Evolutionary conservation across 495 filamentous ascomycete species (phyloP).

Genomic region (Xylaria palmicola): DNA sequence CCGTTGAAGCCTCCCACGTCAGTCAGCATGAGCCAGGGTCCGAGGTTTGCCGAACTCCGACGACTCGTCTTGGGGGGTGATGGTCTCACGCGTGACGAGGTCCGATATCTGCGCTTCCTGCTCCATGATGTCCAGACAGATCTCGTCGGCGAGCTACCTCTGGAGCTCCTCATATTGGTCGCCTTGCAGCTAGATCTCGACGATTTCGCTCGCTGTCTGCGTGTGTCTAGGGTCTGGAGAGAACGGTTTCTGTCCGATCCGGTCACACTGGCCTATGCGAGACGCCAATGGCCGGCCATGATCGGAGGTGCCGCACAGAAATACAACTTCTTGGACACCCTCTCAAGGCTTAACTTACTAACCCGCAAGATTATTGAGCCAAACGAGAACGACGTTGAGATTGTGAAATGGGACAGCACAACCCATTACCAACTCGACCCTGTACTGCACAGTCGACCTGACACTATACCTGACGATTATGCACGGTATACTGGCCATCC

Average conservation of each 20-base stretch:
- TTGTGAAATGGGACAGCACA: neutral
- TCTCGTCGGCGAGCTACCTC: constrained; percentile 31
- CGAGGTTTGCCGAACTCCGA: neutral
- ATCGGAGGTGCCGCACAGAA: neutral
- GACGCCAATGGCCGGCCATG: constrained; percentile 24
- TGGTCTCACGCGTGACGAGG: constrained; percentile 22
- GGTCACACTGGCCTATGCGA: constrained; percentile 19
- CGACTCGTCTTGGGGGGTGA: constrained; percentile 1
- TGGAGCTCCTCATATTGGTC: constrained; percentile 32
- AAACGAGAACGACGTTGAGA: neutral
- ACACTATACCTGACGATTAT: constrained; percentile 3
- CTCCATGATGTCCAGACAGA: constrained; percentile 24
- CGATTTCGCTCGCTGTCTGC: constrained; percentile 23
- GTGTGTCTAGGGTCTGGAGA: constrained; percentile 37
- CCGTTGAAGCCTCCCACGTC: neutral
- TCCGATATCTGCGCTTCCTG: constrained; percentile 25
- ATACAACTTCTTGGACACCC: constrained; percentile 5
- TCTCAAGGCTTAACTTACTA: constrained; percentile 17
- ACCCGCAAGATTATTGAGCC: too few relatives aligned
- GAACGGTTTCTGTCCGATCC: constrained; percentile 22
- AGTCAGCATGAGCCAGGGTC: neutral
- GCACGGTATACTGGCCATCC: neutral
- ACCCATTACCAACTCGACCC: constrained; percentile 25
- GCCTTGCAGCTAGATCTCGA: constrained; percentile 22
- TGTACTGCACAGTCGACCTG: constrained; percentile 10